phyloP scores from a whole-genome alignment of 345 rosid species.

The Bruguiera parviflora region DNA sequence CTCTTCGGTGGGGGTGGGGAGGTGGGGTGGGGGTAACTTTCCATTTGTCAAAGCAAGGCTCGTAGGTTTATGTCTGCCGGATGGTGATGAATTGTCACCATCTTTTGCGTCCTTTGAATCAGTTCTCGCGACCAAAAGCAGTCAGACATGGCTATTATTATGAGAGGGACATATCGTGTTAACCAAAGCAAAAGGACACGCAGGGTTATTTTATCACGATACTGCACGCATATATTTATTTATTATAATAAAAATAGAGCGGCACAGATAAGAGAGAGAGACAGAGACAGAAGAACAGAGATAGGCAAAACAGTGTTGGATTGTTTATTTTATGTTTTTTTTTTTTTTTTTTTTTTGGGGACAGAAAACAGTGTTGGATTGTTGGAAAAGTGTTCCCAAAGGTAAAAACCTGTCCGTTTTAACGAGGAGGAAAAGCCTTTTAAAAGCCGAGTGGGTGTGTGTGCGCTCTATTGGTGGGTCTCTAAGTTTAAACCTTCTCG shows the following conservation, averaged over 20 bases:
- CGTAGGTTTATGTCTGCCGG: conserved; percentile 2
- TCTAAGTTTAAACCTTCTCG: conserved; percentile 9
- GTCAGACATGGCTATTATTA: conserved; percentile 62
- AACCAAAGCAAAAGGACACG: conserved; percentile 21
- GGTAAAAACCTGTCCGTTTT: conserved; percentile 25
- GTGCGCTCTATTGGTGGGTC: background rate
- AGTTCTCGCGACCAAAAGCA: conserved; percentile 50
- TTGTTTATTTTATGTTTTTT: background rate
- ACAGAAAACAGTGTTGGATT: background rate
- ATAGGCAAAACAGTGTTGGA: background rate
- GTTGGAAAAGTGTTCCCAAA: conserved; percentile 6
- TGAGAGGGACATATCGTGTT: conserved; percentile 74
- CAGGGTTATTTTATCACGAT: background rate
- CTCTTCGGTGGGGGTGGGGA: too few relatives aligned
- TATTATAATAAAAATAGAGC: too few relatives aligned
- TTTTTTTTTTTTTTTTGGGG: too few relatives aligned
- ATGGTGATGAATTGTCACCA: conserved; percentile 61
- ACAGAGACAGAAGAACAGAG: background rate
- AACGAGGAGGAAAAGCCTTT: conserved; percentile 22
- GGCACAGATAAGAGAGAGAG: too few relatives aligned
- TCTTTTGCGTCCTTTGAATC: conserved; percentile 63
- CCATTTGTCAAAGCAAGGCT: too few relatives aligned
- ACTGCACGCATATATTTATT: too few relatives aligned
- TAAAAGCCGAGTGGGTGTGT: background rate
- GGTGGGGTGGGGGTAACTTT: too few relatives aligned